These are phyloP conservation scores for Arthrobotrys musiformis DNA, from an alignment of 2,329 filamentous ascomycete genomes.

Conservation along the genomic window DNA sequence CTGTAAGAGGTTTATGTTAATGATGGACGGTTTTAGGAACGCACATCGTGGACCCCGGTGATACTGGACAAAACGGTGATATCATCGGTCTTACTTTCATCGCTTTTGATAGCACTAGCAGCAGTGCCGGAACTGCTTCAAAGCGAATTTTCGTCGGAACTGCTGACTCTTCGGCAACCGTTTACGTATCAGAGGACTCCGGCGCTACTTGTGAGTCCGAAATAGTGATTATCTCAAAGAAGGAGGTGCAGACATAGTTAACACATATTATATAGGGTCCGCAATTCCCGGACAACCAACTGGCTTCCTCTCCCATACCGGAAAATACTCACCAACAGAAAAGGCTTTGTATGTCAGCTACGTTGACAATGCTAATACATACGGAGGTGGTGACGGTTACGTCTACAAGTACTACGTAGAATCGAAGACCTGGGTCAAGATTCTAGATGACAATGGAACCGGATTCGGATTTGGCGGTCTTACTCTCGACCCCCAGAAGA, in stretches of 20 bases:
- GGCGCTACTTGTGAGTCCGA: slow-evolving; percentile 65
- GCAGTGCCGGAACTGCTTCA: slow-evolving; percentile 65
- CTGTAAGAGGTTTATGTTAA: neutral
- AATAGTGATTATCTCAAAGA: neutral
- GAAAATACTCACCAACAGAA: slow-evolving; percentile 67
- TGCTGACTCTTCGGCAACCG: slow-evolving; percentile 67
- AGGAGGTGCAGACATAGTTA: neutral
- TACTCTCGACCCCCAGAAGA: slow-evolving; percentile 67
- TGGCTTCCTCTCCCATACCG: slow-evolving; percentile 69
- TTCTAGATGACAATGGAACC: slow-evolving; percentile 66
- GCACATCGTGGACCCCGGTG: slow-evolving; percentile 65
- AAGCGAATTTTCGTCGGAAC: slow-evolving; percentile 70
- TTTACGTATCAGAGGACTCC: slow-evolving; percentile 69
- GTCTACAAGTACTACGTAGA: slow-evolving; percentile 69
- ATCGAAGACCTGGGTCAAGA: slow-evolving; percentile 67
- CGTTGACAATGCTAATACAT: slow-evolving; percentile 69
- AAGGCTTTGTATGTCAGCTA: slow-evolving; percentile 70
- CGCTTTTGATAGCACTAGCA: slow-evolving; percentile 68
- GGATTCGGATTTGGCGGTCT: slow-evolving; percentile 70
- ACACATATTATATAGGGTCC: slow-evolving; percentile 60
- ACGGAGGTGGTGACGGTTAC: slow-evolving; percentile 68
- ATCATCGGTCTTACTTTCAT: slow-evolving; percentile 68
- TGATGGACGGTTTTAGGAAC: slow-evolving; percentile 62
- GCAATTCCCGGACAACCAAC: slow-evolving; percentile 67
- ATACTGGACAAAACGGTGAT: slow-evolving; percentile 66